Evolutionary conservation across 305 asterid genomes (phyloP).

Genomic region (Salvia sclarea): DNA sequence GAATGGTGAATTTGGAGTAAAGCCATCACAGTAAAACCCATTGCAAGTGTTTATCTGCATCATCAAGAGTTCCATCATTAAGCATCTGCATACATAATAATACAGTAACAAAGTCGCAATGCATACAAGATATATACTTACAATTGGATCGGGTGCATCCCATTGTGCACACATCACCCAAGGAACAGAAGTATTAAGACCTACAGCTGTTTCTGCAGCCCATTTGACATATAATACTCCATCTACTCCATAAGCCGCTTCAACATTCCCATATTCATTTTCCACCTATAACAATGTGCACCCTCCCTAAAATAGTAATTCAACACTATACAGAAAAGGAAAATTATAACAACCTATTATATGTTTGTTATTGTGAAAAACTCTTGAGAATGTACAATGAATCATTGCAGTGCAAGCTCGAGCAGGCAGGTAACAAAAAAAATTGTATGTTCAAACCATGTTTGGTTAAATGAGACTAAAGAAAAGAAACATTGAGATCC

Average conservation of each 20-base stretch:
- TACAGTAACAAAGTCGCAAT: not conserved
- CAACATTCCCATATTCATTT: constrained; percentile 84
- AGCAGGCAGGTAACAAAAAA: too few relatives aligned
- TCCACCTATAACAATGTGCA: constrained; percentile 54
- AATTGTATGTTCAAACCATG: not conserved
- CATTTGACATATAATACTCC: constrained; percentile 67
- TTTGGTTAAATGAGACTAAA: not conserved
- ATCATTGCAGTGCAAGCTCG: too few relatives aligned
- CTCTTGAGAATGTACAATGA: too few relatives aligned
- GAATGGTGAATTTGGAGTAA: constrained; percentile 65
- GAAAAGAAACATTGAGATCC: not conserved
- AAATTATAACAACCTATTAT: not conserved
- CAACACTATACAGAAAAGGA: constrained; percentile 10
- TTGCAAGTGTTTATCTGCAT: constrained; percentile 89
- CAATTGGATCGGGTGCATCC: constrained; percentile 83
- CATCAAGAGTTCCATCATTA: constrained; percentile 10
- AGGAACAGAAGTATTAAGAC: constrained; percentile 70
- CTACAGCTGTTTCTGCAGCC: constrained; percentile 84
- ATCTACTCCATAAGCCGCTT: constrained; percentile 62
- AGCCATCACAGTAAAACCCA: constrained; percentile 75
- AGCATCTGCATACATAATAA: not conserved
- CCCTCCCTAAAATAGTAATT: constrained; percentile 1
- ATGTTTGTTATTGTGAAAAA: too few relatives aligned
- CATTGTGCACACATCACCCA: constrained; percentile 84
- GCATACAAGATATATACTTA: constrained; percentile 34